Evolutionary conservation across 768 basidiomycete species (phyloP).

Genomic region (Leccinum longicurvipes): DNA sequence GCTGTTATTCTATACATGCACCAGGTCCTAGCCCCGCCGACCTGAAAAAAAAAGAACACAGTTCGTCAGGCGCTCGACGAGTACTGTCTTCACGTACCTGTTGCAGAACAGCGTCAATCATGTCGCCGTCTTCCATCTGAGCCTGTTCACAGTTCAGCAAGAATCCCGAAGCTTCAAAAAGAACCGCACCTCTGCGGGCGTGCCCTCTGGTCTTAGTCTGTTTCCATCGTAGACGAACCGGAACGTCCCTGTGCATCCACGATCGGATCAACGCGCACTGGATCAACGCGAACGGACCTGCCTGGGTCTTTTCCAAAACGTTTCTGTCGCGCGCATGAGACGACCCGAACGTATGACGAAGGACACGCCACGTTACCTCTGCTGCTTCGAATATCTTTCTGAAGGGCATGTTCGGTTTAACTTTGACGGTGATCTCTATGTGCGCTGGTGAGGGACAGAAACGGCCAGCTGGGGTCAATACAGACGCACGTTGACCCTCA

Average conservation of each 20-base stretch:
- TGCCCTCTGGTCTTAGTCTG: constrained; percentile 46
- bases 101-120: constrained; percentile 56
- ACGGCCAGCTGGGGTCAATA: neutral
- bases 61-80: too few relatives aligned
- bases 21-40: too few relatives aligned
- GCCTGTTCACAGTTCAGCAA: constrained; percentile 32
- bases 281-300: constrained; percentile 17
- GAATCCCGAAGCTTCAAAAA: neutral
- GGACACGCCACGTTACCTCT: constrained; percentile 43
- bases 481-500: constrained; percentile 49
- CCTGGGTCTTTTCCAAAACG: constrained; percentile 57
- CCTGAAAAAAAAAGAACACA: too few relatives aligned
- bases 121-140: constrained; percentile 60
- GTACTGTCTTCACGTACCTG: constrained; percentile 40
- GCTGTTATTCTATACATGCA: too few relatives aligned
- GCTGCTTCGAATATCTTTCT: constrained; percentile 65
- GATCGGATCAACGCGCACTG: neutral
- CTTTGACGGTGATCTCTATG: constrained; percentile 64
- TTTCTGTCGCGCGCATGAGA: constrained; percentile 38
- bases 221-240: constrained; percentile 57
- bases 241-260: constrained; percentile 48
- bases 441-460: neutral
- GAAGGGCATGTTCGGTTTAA: constrained; percentile 61
- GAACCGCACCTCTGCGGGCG: constrained; percentile 49
- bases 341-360: neutral